Percentiles rank a stretch among this genome's conserved stretches.
These are phyloP conservation scores for Cantharellus cinnabarinus DNA, from an alignment of 768 basidiomycete genomes.

Conservation along the genomic window DNA sequence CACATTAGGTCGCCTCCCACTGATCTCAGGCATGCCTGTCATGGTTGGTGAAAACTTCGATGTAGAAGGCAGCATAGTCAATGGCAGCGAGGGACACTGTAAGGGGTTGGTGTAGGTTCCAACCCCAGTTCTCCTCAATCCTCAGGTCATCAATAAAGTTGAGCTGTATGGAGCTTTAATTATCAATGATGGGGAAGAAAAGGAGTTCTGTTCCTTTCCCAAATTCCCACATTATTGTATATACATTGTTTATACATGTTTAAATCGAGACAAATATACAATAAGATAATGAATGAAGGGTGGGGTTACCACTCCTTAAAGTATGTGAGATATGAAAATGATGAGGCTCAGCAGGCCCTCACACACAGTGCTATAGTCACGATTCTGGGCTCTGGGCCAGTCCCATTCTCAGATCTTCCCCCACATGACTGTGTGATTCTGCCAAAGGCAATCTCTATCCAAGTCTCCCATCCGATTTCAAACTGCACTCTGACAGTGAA, in stretches of 20 bases:
- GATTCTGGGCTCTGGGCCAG: slow-evolving; percentile 1
- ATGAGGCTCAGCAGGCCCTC: slow-evolving; percentile 9
- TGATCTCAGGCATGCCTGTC: slow-evolving; percentile 5
- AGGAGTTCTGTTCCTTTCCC: no score
- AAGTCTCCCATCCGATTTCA: slow-evolving; percentile 12
- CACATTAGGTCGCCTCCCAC: not conserved
- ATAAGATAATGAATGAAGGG: no score
- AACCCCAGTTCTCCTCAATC: no score
- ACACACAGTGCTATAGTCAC: slow-evolving; percentile 14
- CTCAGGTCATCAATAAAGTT: no score
- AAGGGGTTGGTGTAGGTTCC: no score
- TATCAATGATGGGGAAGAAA: no score
- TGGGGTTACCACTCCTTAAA: no score
- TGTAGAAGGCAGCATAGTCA: slow-evolving; percentile 19
- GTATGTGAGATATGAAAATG: slow-evolving; percentile 11
- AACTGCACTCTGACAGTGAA: slow-evolving; percentile 11
- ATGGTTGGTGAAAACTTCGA: slow-evolving; percentile 19
- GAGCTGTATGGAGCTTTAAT: no score
- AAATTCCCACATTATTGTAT: no score
- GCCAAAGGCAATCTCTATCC: slow-evolving; percentile 11
- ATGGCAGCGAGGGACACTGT: slow-evolving; percentile 18
- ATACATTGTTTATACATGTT: no score
- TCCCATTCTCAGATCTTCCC: slow-evolving; percentile 9
- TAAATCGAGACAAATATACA: no score
- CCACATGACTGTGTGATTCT: slow-evolving; percentile 12